A percentile compares a stretch with the other conserved stretches of the same genome.
These are phyloP conservation scores for Wickerhamiella galacta DNA, from an alignment of 805 yeast species.

Conservation along the genomic window DNA sequence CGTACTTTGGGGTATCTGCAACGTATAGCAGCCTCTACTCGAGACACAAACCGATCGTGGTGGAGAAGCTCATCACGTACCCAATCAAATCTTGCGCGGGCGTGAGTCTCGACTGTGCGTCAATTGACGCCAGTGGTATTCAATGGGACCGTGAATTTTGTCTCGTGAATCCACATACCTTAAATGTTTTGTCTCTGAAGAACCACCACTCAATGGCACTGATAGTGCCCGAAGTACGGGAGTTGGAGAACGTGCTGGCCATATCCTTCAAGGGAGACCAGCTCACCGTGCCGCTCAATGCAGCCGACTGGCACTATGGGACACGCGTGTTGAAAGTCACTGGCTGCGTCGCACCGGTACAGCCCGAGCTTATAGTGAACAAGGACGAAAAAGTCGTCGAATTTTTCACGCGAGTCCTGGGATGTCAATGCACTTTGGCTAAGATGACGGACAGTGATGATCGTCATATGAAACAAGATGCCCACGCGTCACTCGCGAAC, in stretches of 20 bases:
- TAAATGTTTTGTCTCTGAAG: conserved; percentile 23
- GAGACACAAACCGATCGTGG: conserved; percentile 1
- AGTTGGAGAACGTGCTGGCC: neutral
- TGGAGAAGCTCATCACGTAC: conserved; percentile 21
- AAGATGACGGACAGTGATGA: conserved; percentile 5
- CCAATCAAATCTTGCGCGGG: conserved; percentile 32
- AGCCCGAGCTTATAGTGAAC: conserved; percentile 4
- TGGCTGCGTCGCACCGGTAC: neutral
- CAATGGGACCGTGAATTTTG: conserved; percentile 28
- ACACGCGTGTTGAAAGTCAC: neutral
- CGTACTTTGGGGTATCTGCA: conserved; percentile 11
- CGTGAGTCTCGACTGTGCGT: conserved; percentile 14
- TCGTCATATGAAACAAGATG: conserved; percentile 4
- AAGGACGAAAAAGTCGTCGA: conserved; percentile 12
- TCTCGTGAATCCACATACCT: conserved; percentile 18
- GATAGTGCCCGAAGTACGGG: conserved; percentile 21
- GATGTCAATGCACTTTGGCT: conserved; percentile 25
- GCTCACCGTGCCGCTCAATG: conserved; percentile 4
- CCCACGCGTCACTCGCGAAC: conserved; percentile 16
- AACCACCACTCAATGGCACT: conserved; percentile 22
- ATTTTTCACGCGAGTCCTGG: conserved; percentile 21
- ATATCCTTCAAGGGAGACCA: neutral
- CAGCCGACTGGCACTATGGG: conserved; percentile 6
- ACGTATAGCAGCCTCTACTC: neutral
- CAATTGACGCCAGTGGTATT: conserved; percentile 22